These are phyloP conservation scores for Rhizophagus sp. DNA, from an alignment of 192 early-diverging fungal genomes.

Conservation along the genomic window DNA sequence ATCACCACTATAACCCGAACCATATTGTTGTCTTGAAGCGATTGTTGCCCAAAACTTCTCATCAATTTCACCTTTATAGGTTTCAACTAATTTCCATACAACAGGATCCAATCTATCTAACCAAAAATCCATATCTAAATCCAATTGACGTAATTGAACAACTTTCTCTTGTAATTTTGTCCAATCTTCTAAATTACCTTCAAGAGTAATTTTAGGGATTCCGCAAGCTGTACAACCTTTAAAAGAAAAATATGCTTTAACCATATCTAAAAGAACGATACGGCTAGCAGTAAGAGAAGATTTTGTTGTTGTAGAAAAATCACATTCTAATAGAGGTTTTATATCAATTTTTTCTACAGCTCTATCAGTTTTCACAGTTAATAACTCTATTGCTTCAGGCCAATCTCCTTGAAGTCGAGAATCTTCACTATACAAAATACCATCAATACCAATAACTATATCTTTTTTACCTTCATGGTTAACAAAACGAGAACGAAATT, in stretches of 20 bases:
- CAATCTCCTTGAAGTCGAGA: background rate
- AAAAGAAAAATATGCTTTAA: background rate
- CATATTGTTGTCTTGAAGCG: background rate
- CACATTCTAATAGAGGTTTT: background rate
- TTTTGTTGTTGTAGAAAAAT: background rate
- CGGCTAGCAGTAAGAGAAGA: background rate
- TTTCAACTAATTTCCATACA: background rate
- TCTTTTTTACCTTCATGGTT: too few relatives aligned
- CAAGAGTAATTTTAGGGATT: background rate
- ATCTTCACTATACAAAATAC: too few relatives aligned
- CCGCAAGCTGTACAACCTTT: background rate
- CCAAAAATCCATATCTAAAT: slow-evolving; percentile 2
- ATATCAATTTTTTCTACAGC: background rate
- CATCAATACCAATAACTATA: too few relatives aligned
- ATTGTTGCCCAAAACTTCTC: background rate
- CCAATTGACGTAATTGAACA: background rate
- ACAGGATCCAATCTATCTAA: slow-evolving; percentile 4
- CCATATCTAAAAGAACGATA: background rate
- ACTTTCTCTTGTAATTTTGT: background rate
- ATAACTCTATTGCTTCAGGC: background rate
- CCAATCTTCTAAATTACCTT: background rate
- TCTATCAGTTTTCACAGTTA: background rate
- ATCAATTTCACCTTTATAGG: background rate
- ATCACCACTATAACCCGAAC: background rate
- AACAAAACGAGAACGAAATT: too few relatives aligned